These are phyloP conservation scores for Melanogaster broomeanus DNA, from an alignment of 768 basidiomycete genomes.

Conservation along the genomic window DNA sequence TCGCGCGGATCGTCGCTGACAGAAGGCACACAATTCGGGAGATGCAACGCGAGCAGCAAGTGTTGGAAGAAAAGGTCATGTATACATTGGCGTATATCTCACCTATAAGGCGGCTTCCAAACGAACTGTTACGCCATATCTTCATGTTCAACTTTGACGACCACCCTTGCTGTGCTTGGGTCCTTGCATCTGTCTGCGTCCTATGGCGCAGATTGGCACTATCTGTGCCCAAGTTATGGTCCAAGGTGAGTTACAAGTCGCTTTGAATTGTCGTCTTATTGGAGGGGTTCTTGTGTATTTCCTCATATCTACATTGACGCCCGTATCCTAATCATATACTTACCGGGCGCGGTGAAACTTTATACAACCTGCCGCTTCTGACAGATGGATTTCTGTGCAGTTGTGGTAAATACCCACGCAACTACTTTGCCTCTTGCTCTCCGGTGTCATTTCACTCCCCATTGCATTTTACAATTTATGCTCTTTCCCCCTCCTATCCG, in stretches of 20 bases:
- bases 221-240: conserved; percentile 72
- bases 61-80: conserved; percentile 49
- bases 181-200: conserved; percentile 66
- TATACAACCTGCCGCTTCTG: background rate
- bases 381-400: background rate
- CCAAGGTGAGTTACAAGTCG: conserved; percentile 55
- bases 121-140: conserved; percentile 72
- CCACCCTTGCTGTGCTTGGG: conserved; percentile 76
- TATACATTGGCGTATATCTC: conserved; percentile 66
- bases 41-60: conserved; percentile 49
- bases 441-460: background rate
- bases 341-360: conserved; percentile 16
- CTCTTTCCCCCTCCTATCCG: conserved; percentile 1
- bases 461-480: background rate
- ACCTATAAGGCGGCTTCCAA: conserved; percentile 69
- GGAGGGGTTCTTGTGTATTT: conserved; percentile 4
- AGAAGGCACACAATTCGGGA: conserved; percentile 54
- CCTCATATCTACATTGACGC: conserved; percentile 16
- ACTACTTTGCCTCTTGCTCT: background rate
- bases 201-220: conserved; percentile 68
- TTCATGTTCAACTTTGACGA: conserved; percentile 71
- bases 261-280: background rate
- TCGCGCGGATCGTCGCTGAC: conserved; percentile 60
- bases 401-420: conserved; percentile 2
- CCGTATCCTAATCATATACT: background rate